phyloP scores from a whole-genome alignment of 495 filamentous ascomycete species.

The Xylaria flabelliformis region DNA sequence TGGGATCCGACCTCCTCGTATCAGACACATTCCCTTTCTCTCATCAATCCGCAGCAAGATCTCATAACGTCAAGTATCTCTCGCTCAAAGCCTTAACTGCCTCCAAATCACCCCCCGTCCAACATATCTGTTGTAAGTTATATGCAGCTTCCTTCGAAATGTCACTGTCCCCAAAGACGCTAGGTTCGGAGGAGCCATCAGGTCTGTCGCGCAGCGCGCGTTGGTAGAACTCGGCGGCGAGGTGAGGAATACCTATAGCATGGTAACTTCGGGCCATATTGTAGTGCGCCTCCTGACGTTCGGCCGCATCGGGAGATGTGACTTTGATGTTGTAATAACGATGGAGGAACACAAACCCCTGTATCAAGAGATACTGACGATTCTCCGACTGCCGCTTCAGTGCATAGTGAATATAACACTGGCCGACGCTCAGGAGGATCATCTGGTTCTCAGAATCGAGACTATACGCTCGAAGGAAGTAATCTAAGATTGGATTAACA shows the following conservation, averaged over 20 bases:
- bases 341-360: conserved; percentile 81
- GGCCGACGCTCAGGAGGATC: conserved; percentile 73
- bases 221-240: conserved; percentile 79
- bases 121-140: conserved; percentile 70
- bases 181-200: conserved; percentile 35
- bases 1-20: background rate
- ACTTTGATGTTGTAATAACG: conserved; percentile 71
- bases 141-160: conserved; percentile 74
- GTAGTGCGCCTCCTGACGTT: conserved; percentile 84
- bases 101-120: conserved; percentile 64
- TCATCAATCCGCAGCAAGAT: background rate
- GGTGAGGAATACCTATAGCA: conserved; percentile 75
- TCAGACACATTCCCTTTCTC: background rate
- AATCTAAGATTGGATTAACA: conserved; percentile 56
- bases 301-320: conserved; percentile 45
- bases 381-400: conserved; percentile 90
- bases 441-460: conserved; percentile 77
- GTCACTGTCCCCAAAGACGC: conserved; percentile 55
- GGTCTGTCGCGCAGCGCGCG: conserved; percentile 35
- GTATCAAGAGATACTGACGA: conserved; percentile 81
- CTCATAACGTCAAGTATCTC: conserved; percentile 51
- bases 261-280: conserved; percentile 86
- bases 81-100: conserved; percentile 64
- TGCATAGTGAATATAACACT: conserved; percentile 83
- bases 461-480: conserved; percentile 86